Conservation (phyloP, 2,329 filamentous ascomycete species). For the Fusarium albosuccineum region DNA sequence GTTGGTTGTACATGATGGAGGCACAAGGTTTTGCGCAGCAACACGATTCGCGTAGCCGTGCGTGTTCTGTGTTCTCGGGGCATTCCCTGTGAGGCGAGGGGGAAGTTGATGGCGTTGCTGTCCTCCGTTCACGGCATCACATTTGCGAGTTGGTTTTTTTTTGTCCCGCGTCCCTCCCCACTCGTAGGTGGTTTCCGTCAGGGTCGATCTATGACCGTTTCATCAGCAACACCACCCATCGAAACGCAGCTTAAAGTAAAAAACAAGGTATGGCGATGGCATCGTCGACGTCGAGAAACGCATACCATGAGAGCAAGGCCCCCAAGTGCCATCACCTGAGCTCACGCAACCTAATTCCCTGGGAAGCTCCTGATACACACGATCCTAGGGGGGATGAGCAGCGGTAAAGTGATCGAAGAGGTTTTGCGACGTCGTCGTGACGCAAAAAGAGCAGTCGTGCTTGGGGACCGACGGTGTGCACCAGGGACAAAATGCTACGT, state of each 20-base stretch:
- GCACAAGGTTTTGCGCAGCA: slow-evolving; percentile 17
- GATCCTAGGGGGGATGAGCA: slow-evolving; percentile 5
- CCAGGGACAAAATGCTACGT: slow-evolving; percentile 29
- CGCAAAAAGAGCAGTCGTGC: slow-evolving; percentile 15
- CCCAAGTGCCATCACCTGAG: background rate
- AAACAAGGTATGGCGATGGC: background rate
- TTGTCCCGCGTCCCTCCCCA: background rate
- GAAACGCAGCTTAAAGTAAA: slow-evolving; percentile 10
- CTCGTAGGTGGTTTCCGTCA: background rate
- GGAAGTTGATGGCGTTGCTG: background rate
- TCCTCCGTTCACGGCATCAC: slow-evolving; percentile 14
- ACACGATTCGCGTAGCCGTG: background rate
- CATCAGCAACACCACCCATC: slow-evolving; percentile 11
- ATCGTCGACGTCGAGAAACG: background rate
- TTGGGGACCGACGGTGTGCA: slow-evolving; percentile 11
- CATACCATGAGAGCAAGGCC: too few species aligned
- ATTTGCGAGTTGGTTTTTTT: slow-evolving; percentile 20
- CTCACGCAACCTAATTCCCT: slow-evolving; percentile 6
- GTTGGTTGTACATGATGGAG: slow-evolving; percentile 10
- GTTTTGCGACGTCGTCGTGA: slow-evolving; percentile 21
- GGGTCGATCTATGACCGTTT: slow-evolving; percentile 4
- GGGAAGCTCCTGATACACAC: background rate
- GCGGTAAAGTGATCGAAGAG: slow-evolving; percentile 11
- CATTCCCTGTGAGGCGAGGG: background rate
- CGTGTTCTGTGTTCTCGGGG: background rate